Conservation (phyloP, 2,329 filamentous ascomycete genomes). For the Rachicladosporium sp. region DNA sequence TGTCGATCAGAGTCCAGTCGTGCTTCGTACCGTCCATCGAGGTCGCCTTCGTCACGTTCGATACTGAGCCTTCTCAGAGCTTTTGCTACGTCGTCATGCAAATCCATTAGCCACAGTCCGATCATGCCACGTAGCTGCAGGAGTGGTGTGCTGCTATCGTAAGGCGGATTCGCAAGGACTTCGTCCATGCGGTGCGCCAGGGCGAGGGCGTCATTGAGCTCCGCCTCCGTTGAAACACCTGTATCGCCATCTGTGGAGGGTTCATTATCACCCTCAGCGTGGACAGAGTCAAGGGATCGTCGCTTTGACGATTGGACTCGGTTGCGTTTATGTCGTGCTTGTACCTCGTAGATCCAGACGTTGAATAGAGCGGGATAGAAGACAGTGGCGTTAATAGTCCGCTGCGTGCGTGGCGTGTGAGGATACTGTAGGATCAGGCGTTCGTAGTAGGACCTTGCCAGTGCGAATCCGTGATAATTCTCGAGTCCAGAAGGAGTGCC, state of each 20-base stretch:
- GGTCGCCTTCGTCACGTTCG: too few relatives aligned
- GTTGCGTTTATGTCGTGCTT: constrained; percentile 44
- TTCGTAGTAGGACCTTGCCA: constrained; percentile 60
- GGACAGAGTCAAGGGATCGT: constrained; percentile 11
- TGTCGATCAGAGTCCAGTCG: too few relatives aligned
- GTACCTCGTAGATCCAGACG: constrained; percentile 65
- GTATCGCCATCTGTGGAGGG: background rate
- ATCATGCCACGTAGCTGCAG: constrained; percentile 62
- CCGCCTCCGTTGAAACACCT: constrained; percentile 14
- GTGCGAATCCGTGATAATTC: constrained; percentile 36
- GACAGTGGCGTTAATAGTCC: constrained; percentile 52
- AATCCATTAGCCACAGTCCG: constrained; percentile 61
- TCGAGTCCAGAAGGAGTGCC: too few relatives aligned
- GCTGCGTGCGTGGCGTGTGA: constrained; percentile 49
- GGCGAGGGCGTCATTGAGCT: constrained; percentile 47
- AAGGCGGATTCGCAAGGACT: constrained; percentile 57
- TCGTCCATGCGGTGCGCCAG: constrained; percentile 60
- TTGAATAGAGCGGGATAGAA: constrained; percentile 75
- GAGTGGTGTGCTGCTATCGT: constrained; percentile 53
- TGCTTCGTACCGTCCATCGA: too few relatives aligned
- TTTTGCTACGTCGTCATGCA: constrained; percentile 26
- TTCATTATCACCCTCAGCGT: constrained; percentile 8
- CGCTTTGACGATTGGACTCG: constrained; percentile 11
- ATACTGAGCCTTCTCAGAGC: background rate
- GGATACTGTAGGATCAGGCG: constrained; percentile 66